Evolutionary conservation across 257 asterid genomes (phyloP).

Genomic region (Solanum sitiens): DNA sequence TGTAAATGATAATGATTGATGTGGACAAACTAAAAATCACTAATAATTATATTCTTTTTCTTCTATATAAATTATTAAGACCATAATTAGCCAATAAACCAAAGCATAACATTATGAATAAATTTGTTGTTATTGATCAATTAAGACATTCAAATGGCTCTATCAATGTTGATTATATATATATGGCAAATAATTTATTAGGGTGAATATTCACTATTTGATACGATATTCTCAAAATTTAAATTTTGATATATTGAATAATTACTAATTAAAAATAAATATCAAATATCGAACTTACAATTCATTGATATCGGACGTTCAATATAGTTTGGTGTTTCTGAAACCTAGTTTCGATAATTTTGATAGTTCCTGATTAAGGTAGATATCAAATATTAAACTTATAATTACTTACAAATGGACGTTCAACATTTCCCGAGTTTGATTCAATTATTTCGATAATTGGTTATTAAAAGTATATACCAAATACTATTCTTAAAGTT

Average conservation of each 20-base stretch:
- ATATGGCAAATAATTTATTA: not conserved
- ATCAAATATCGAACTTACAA: too few species aligned
- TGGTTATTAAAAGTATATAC: too few species aligned
- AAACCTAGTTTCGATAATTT: not conserved
- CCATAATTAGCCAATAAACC: not conserved
- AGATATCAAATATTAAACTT: not conserved
- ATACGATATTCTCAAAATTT: not conserved
- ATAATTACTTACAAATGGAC: too few species aligned
- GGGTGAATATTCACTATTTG: not conserved
- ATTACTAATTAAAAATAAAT: too few species aligned
- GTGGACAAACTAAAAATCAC: not conserved
- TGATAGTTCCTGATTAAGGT: not conserved
- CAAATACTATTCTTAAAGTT: too few species aligned
- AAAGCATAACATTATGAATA: too few species aligned
- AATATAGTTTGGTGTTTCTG: rapidly evolving
- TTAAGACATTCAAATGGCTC: not conserved
- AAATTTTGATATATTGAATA: too few species aligned
- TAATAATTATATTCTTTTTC: not conserved
- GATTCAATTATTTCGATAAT: not conserved
- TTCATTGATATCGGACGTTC: not conserved
- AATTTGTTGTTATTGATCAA: not conserved
- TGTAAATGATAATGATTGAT: not conserved
- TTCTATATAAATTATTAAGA: not conserved
- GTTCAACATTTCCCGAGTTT: not conserved
- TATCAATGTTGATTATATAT: not conserved